Base-by-base conservation (phyloP, 2,329 filamentous ascomycete genomes). In the Fusarium longipes region DNA sequence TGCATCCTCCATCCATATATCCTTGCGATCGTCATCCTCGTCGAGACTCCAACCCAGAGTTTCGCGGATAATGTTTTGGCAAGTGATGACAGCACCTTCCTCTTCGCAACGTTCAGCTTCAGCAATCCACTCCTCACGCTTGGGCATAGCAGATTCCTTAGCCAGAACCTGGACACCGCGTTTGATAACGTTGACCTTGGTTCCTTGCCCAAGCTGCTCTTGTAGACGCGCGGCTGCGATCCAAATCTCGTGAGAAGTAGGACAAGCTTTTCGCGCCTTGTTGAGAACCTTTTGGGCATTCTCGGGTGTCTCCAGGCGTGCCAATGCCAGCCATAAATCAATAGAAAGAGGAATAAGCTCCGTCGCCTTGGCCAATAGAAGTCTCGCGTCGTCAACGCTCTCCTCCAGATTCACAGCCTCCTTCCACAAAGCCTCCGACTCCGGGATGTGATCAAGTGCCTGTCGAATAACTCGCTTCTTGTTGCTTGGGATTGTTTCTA, bases 401-500 rank as follows among this genome's bases (percentile, higher is more conserved):
- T 97, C 95, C 75, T 98, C 96, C 55, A 98, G 82, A 71, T 98
- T 98, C 65, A 99, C 95, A 7, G 95, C 91, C 76, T 96, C 93
- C 77, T 98, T 99, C 96, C 96, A 99, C n/a, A 99, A 86, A 39
- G 92, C 91, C 45, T 98, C 96, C 0, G 95, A 98, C 74, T 97
- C 93, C 1, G 94, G 94, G 38, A 97, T 92, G 74, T 97, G 91
- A 73, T 98, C 93, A 42, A 99, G 84, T 0, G 96, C 96, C 75
- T 96, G 92, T 55, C 94, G 88, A 32, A 97, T 89, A 9, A 99
- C 96, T 75, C 93, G 90, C 81, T 98, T 98, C 80, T 96, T 97
- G 12, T 93, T 92, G 60, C 90, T 87, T 2, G 88, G 82, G 45
- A 97, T 91, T 9, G 89, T 88, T 77, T 99, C 96, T 24, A 99